Base-by-base conservation (phyloP, 163 green algal species). In the Scenedesmus sp. region DNA sequence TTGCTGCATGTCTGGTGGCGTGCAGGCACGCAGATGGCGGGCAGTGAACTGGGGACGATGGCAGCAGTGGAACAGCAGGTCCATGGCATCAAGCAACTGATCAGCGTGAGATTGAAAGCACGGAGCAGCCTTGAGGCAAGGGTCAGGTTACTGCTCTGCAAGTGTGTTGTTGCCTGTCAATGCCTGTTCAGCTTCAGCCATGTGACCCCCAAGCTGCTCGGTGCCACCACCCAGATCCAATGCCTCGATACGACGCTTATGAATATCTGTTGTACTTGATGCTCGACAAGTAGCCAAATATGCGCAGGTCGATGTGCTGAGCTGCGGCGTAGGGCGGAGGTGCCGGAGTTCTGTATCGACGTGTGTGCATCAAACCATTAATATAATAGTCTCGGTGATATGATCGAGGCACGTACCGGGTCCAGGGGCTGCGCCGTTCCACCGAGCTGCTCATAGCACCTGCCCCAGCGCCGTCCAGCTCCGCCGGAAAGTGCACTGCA, bases 381-480 rank as follows among this genome's bases (percentile, higher is more conserved):
- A 15, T 26, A 0, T 13, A 13, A 15, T 2, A 1, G 23, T 23
- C 23, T 46, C 70, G 20, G 3, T 52, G 70, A 1, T 79, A 52
- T 52, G 23, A 79, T 79, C 20, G 70, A 79, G 70, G 70, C 20
- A 52, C 4, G 23, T 3, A 10, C 10, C 23, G 2, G 3, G 70
- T 5, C 46, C 4, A 23, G 23, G 3, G 2, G 23, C 23, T 79
- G 70, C 23, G 70, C 70, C 12, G 70, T 6, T 79, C 23, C 23
- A 79, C 23, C 20, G 26, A 79, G 23, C 70, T 46, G 70, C 70
- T 52, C 70, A 79, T 15, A 79, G 70, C 70, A 79, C 23, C 70
- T 79, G 23, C 70, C 23, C 70, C 13, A 79, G 70, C 70, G 70
- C 70, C 70, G 70, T 79, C 70, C 70, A 79, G 70, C 70, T 79